These are phyloP conservation scores for Lophiotrema nucula DNA, from an alignment of 495 filamentous ascomycete species.

Conservation along the genomic window DNA sequence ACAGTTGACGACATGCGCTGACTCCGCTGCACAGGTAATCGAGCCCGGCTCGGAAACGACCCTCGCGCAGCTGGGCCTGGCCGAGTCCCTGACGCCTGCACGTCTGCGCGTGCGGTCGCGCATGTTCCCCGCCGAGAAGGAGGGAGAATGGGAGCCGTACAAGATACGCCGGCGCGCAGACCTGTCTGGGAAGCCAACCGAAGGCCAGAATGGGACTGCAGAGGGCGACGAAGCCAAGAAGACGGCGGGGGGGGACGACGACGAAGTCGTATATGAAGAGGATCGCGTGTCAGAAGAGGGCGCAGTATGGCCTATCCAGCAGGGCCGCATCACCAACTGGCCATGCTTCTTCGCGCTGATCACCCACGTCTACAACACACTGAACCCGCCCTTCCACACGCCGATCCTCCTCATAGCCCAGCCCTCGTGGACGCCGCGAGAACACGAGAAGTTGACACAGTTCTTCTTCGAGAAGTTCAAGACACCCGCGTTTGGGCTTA, in stretches of 20 bases:
- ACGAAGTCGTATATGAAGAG: conserved; percentile 66
- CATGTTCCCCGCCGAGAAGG: conserved; percentile 84
- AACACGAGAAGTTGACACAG: conserved; percentile 77
- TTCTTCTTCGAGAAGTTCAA: conserved; percentile 98
- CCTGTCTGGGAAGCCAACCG: conserved; percentile 29
- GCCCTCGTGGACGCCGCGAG: conserved; percentile 79
- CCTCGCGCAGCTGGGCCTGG: conserved; percentile 87
- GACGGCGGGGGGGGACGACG: conserved; percentile 48
- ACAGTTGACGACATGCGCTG: conserved; percentile 6
- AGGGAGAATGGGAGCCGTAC: conserved; percentile 78
- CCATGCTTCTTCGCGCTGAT: conserved; percentile 88
- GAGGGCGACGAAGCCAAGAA: conserved; percentile 33
- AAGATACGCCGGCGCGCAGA: conserved; percentile 67
- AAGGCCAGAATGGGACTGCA: conserved; percentile 19
- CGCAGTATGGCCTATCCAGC: conserved; percentile 80
- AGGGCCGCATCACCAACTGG: conserved; percentile 86
- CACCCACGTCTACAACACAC: conserved; percentile 76
- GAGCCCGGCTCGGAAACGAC: conserved; percentile 92
- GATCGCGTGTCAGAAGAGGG: conserved; percentile 83
- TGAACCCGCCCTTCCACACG: conserved; percentile 89
- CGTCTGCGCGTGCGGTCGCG: conserved; percentile 78
- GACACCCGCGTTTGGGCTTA: conserved; percentile 79
- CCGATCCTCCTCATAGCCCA: conserved; percentile 85
- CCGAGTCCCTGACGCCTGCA: conserved; percentile 86
- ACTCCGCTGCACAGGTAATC: conserved; percentile 62